Evolutionary conservation across 2,329 filamentous ascomycete species (phyloP), one percentile per base, ranked within the genome.

Genomic region (Ophiosphaerella herpotricha): DNA sequence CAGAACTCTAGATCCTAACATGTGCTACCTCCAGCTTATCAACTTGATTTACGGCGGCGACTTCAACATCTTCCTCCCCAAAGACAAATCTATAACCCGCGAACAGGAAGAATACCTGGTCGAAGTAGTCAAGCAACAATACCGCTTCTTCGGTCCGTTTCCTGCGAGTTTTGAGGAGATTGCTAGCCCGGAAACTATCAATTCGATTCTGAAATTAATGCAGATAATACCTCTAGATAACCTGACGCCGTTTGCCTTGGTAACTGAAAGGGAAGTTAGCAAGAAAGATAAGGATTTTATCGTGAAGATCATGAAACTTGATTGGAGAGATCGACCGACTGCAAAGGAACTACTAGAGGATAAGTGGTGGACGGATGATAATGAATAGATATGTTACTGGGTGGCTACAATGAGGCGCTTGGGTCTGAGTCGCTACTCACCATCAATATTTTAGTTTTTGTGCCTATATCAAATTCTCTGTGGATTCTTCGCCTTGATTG

Each of bases 221-320:
- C 12, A 55, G 46, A 13, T 43, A 3, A 53, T 57, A 7, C 56
- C 54, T 0, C 21, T 46, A 13, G 57, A 58, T 23, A 56, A 55
- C 36, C 38, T 11, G 1, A 60, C 48, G 36, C 56, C 55, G 16
- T 64, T 66, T 48, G 37, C 33, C 2, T 21, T 39, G 14, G 52
- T 34, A 1, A 58, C 47, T 1, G 43, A 58, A 37, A 54, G 45
- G 0, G 59, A 65, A 50, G 37, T 61, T 16, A 49, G 8, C 18
- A 21, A 46, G 34, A 52, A 43, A 35, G 62, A 63, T 33, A 64
- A 57, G 7, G 34, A 46, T 2, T 77, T 77, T 55, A 50, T 78
- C n/a, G 40, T 59, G 2, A 77, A 68, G 55, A 74, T 78, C 14
- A 77, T 78, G 74, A 77, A 71, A 52, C 63, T 78, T 6, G 74